Evolutionary conservation across 495 filamentous ascomycete species (phyloP).

Genomic region (Parmelia sp.): DNA sequence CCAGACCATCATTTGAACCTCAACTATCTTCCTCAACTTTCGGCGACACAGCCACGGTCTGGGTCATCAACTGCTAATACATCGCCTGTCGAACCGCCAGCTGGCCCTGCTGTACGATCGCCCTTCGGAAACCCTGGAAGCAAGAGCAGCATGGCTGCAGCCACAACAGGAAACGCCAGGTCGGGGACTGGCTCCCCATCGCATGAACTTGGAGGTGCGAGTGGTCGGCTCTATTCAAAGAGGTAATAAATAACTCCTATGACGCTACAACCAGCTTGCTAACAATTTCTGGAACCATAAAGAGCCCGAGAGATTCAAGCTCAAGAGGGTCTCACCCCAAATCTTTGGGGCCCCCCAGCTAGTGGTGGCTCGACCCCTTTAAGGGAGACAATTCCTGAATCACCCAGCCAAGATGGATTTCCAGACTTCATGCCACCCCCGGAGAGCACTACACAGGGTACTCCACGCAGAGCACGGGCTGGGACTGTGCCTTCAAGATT

Average conservation of each 20-base stretch:
- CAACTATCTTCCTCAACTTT: conserved; percentile 67
- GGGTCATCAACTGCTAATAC: conserved; percentile 81
- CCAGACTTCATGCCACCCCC: conserved; percentile 74
- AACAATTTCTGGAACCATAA: conserved; percentile 14
- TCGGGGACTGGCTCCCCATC: conserved; percentile 95
- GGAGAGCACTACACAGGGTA: conserved; percentile 49
- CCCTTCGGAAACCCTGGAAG: conserved; percentile 65
- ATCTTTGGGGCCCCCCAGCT: conserved; percentile 91
- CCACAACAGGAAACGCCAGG: conserved; percentile 62
- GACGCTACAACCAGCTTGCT: conserved; percentile 19
- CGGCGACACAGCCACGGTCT: conserved; percentile 67
- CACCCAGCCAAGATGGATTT: conserved; percentile 88
- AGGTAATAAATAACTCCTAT: conserved; percentile 54
- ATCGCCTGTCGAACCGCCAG: conserved; percentile 75
- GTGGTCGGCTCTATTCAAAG: conserved; percentile 75
- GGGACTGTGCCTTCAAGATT: conserved; percentile 97
- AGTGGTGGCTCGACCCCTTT: conserved; percentile 93
- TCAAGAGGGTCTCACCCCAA: conserved; percentile 82
- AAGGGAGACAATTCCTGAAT: conserved; percentile 95
- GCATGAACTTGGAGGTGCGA: conserved; percentile 62
- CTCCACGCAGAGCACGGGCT: conserved; percentile 72
- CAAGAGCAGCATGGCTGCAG: conserved; percentile 57
- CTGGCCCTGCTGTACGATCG: conserved; percentile 60
- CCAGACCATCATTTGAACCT: conserved; percentile 68
- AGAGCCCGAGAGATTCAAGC: conserved; percentile 96